Evolutionary conservation across 116 monocot genomes (phyloP), one percentile per base, ranked within the genome.

Genomic region (Posidonia oceanica): DNA sequence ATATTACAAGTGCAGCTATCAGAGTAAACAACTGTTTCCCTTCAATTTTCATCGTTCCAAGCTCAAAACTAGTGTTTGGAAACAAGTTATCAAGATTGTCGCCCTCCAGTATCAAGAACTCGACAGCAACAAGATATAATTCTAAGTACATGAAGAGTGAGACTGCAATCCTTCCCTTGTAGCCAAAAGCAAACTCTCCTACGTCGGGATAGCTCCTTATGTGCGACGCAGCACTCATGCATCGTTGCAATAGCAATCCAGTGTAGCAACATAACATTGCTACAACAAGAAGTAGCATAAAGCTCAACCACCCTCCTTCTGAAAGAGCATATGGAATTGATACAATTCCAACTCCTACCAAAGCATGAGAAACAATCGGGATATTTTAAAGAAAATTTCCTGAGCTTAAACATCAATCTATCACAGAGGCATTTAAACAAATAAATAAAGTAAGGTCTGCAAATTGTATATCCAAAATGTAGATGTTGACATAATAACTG

Each of bases 301-400:
- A 59, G 76, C 91, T 94, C 53, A 88, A 53, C 94, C 94, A 91
- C 29, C 94, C 94, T 59, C 91, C 94, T 71, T 88, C 65, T 7
- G 91, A 75, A 2, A 94, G 58, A 56, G 94, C 94, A 71, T 88
- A 94, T 60, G 94, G 94, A 18, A 94, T 84, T n/a, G 94, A 94
- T 20, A 94, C 56, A 53, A 94, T 84, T 3, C 94, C 94, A 66
- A 94, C 61, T 39, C 91, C 94, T 94, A 65, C 6, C n/a, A 67
- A 14, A 4, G 6, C 38, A 65, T 20, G n/a, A n/a, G n/a, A n/a
- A n/a, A n/a, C n/a, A n/a, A n/a, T n/a, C n/a, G n/a, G n/a, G n/a
- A n/a, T n/a, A n/a, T n/a, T n/a, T n/a, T n/a, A n/a, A n/a, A n/a
- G n/a, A n/a, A n/a, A n/a, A n/a, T n/a, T n/a, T n/a, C n/a, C n/a